Conservation (phyloP, 768 basidiomycete genomes). For the Galerina sulciceps region DNA sequence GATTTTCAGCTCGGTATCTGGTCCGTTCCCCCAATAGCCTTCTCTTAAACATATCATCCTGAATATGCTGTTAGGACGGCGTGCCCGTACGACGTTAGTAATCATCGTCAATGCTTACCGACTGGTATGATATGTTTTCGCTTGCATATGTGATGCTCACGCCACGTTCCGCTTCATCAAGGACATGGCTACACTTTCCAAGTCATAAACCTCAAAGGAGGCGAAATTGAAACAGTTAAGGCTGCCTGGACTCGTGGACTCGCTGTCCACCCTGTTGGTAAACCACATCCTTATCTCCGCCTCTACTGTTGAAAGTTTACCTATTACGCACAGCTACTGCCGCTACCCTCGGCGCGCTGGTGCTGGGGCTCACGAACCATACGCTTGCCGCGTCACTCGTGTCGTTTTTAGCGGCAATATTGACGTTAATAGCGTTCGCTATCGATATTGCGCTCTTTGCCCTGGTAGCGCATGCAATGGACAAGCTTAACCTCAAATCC, state of each 20-base stretch:
- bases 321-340: slow-evolving; percentile 42
- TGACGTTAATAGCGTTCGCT: slow-evolving; percentile 74
- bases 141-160: too few species aligned
- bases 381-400: slow-evolving; percentile 64
- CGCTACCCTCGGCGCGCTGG: slow-evolving; percentile 66
- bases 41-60: neutral
- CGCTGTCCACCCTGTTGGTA: slow-evolving; percentile 76
- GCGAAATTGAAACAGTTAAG: slow-evolving; percentile 44
- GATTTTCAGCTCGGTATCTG: slow-evolving; percentile 68
- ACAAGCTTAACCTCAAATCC: slow-evolving; percentile 47
- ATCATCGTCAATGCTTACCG: slow-evolving; percentile 16
- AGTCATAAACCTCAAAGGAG: slow-evolving; percentile 37
- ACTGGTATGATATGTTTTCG: slow-evolving; percentile 39
- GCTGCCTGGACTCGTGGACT: slow-evolving; percentile 75
- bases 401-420: slow-evolving; percentile 68
- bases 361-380: slow-evolving; percentile 63
- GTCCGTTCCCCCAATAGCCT: slow-evolving; percentile 34
- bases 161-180: slow-evolving; percentile 19
- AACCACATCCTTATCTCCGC: slow-evolving; percentile 24
- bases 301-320: neutral
- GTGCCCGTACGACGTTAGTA: slow-evolving; percentile 51
- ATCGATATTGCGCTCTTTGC: slow-evolving; percentile 78
- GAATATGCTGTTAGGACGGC: slow-evolving; percentile 50
- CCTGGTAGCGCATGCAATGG: slow-evolving; percentile 60
- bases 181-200: slow-evolving; percentile 61